A percentile compares a stretch with the other conserved stretches of the same genome.
Conservation (phyloP, 148 eudicot species). For the Camellia lanceoleosa region DNA sequence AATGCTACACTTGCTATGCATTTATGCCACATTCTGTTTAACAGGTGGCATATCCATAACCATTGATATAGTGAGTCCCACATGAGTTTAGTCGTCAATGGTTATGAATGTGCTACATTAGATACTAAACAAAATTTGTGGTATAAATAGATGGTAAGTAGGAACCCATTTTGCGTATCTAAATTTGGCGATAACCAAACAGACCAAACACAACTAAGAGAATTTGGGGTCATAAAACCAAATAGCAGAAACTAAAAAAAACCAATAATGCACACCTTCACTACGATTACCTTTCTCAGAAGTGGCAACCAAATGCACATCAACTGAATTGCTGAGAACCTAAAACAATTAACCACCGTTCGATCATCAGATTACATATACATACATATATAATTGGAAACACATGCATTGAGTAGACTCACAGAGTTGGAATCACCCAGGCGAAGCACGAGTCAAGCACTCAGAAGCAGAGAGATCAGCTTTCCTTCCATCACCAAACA, state of each 20-base stretch:
- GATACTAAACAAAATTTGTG: too few relatives aligned
- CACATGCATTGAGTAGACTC: background rate
- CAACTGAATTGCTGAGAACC: background rate
- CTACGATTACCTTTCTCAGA: conserved; percentile 2
- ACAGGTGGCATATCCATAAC: too few relatives aligned
- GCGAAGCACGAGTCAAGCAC: conserved; percentile 1
- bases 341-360: background rate
- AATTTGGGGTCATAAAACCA: background rate
- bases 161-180: background rate
- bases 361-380: background rate
- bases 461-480: background rate
- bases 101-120: too few relatives aligned
- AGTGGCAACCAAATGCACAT: background rate
- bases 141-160: too few relatives aligned
- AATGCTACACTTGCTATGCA: too few relatives aligned
- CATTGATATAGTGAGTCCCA: too few relatives aligned
- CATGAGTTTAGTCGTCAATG: too few relatives aligned
- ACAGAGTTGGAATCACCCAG: background rate
- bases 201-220: background rate
- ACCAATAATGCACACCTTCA: conserved; percentile 6
- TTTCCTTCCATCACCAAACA: background rate
- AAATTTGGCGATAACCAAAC: background rate
- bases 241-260: background rate
- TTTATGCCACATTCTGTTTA: too few relatives aligned
- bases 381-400: background rate